Conservation (phyloP, 768 basidiomycete species). For the Trametes elegans region DNA sequence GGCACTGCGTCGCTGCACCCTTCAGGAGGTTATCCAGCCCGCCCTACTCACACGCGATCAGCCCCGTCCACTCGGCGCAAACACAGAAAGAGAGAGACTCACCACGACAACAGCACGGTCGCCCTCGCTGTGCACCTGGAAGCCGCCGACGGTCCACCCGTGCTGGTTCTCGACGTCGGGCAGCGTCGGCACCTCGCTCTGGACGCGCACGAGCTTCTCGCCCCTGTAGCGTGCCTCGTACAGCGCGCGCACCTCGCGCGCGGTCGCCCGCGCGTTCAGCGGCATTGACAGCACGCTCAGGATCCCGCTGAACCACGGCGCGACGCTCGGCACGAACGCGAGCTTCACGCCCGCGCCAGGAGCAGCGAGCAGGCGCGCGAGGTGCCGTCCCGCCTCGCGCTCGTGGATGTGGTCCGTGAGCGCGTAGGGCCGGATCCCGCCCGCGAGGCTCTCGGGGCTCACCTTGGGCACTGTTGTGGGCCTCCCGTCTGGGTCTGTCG, state of each 20-base stretch:
- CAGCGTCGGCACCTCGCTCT: slow-evolving; percentile 70
- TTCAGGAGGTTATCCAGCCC: slow-evolving; percentile 96
- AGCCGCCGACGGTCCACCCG: slow-evolving; percentile 88
- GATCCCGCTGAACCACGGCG: slow-evolving; percentile 97
- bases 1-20: slow-evolving; percentile 97
- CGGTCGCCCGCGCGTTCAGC: slow-evolving; percentile 61
- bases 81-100: slow-evolving; percentile 31
- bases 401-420: slow-evolving; percentile 99
- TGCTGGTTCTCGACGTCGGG: slow-evolving; percentile 78
- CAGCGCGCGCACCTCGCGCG: slow-evolving; percentile 65
- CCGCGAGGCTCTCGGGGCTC: slow-evolving; percentile 66
- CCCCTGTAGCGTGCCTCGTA: slow-evolving; percentile 76
- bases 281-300: slow-evolving; percentile 85
- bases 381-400: slow-evolving; percentile 87
- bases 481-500: slow-evolving; percentile 61
- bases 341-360: slow-evolving; percentile 45
- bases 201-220: slow-evolving; percentile 70
- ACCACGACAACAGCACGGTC: slow-evolving; percentile 94
- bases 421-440: slow-evolving; percentile 80
- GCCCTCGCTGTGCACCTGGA: slow-evolving; percentile 88
- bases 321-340: slow-evolving; percentile 85
- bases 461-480: slow-evolving; percentile 83
- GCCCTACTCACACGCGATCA: slow-evolving; percentile 48
- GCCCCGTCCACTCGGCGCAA: neutral
- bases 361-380: slow-evolving; percentile 55